Percentiles rank a stretch among this genome's conserved stretches.
phyloP scores from a whole-genome alignment of 345 rosid genomes.

The Tarenaya hassleriana region DNA sequence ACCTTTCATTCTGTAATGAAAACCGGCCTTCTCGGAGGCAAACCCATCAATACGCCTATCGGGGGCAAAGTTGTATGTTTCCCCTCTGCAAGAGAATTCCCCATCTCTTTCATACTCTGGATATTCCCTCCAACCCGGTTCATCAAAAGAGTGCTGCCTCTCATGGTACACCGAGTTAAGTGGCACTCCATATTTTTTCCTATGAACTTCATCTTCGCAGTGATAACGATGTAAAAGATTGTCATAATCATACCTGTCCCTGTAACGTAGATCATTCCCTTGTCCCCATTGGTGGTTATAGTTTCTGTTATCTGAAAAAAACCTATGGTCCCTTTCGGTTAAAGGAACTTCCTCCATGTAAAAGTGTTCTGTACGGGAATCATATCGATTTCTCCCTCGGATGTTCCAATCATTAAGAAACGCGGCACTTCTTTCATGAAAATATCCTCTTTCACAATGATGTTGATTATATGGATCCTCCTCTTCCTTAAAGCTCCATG shows the following conservation, averaged over 20 bases:
- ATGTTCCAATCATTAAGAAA: slow-evolving; percentile 24
- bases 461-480: slow-evolving; percentile 25
- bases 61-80: slow-evolving; percentile 26
- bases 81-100: slow-evolving; percentile 29
- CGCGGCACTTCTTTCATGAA: slow-evolving; percentile 26
- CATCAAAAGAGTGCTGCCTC: slow-evolving; percentile 29
- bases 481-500: slow-evolving; percentile 25
- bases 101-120: slow-evolving; percentile 30
- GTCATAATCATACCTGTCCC: slow-evolving; percentile 28
- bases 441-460: slow-evolving; percentile 25
- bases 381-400: slow-evolving; percentile 22
- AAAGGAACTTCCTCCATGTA: slow-evolving; percentile 23
- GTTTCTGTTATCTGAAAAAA: slow-evolving; percentile 15
- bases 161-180: slow-evolving; percentile 25
- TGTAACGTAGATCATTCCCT: slow-evolving; percentile 20
- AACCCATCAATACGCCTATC: slow-evolving; percentile 30
- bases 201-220: slow-evolving; percentile 26
- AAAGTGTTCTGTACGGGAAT: slow-evolving; percentile 19
- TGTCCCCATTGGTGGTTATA: slow-evolving; percentile 26
- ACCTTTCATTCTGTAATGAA: slow-evolving; percentile 23
- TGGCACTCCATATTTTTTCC: slow-evolving; percentile 20
- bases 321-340: slow-evolving; percentile 25
- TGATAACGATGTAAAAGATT: slow-evolving; percentile 21
- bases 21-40: slow-evolving; percentile 28
- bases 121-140: slow-evolving; percentile 23